Conservation (phyloP, 2,329 filamentous ascomycete genomes). For the Fusarium secorum region DNA sequence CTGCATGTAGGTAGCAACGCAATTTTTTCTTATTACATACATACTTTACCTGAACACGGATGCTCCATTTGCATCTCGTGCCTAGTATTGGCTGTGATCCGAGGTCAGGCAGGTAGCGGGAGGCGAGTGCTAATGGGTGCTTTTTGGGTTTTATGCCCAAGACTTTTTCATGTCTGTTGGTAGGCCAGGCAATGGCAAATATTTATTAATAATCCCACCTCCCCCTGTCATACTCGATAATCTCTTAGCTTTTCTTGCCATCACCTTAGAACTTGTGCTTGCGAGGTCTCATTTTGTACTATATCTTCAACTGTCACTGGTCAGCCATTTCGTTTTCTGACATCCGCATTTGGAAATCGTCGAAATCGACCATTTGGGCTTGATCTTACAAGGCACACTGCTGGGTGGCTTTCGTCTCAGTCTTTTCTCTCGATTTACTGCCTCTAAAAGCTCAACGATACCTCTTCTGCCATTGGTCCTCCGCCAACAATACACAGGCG, state of each 20-base stretch:
- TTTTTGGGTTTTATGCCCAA: constrained; percentile 4
- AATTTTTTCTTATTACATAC: not conserved
- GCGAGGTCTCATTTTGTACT: not conserved
- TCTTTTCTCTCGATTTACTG: not conserved
- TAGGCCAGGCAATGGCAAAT: constrained; percentile 3
- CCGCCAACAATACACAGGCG: not conserved
- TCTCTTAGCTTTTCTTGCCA: not conserved
- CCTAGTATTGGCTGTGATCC: constrained; percentile 9
- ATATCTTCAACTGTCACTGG: not conserved
- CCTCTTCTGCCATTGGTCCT: constrained; percentile 1
- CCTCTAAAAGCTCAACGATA: constrained; percentile 4
- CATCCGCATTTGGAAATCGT: constrained; percentile 3
- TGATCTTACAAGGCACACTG: not conserved
- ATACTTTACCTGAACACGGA: not conserved
- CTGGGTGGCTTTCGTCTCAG: constrained; percentile 3
- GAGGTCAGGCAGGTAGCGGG: not conserved
- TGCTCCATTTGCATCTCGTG: not conserved
- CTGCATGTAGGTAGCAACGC: constrained; percentile 5
- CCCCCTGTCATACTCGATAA: not conserved
- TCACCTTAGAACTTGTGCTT: not conserved
- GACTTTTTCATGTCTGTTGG: not conserved
- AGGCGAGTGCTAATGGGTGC: not conserved
- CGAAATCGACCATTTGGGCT: not conserved
- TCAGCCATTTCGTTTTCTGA: not conserved
- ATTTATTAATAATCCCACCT: constrained; percentile 13